A percentile compares a stretch with the other conserved stretches of the same genome.
These are phyloP conservation scores for Mediolabrus comicus DNA, from an alignment of 108 stramenopile species.

Conservation along the genomic window DNA sequence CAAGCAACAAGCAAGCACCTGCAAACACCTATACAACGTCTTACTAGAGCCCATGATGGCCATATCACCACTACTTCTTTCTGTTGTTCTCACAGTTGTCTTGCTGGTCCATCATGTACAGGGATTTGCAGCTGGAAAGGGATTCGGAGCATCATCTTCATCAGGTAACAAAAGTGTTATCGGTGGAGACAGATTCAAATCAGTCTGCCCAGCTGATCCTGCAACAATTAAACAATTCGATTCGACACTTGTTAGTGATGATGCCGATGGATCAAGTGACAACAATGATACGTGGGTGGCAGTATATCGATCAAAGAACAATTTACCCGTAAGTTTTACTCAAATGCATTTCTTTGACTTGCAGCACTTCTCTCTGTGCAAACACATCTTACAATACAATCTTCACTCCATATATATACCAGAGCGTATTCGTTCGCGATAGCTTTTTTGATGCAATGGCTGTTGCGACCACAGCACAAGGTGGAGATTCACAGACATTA, in stretches of 20 bases:
- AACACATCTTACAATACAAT: no score
- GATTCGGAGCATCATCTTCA: slow-evolving; percentile 12
- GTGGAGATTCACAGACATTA: slow-evolving; percentile 27
- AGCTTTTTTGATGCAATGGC: slow-evolving; percentile 80
- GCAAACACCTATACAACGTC: no score
- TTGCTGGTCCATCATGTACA: neutral
- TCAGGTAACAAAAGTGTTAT: slow-evolving; percentile 3
- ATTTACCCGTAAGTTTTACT: no score
- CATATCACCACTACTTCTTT: no score
- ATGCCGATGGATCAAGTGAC: slow-evolving; percentile 10
- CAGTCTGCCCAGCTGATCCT: slow-evolving; percentile 57
- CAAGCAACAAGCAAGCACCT: no score
- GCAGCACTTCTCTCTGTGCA: no score
- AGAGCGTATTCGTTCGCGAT: slow-evolving; percentile 72
- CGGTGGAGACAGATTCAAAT: slow-evolving; percentile 60
- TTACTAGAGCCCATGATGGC: no score
- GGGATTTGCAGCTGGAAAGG: slow-evolving; percentile 21
- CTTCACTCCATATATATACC: no score
- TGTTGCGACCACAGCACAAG: slow-evolving; percentile 46
- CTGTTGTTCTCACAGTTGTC: neutral
- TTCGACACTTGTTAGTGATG: slow-evolving; percentile 34
- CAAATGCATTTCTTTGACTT: no score
- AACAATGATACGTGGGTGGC: slow-evolving; percentile 62
- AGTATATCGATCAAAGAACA: slow-evolving; percentile 76
- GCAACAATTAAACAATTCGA: slow-evolving; percentile 54